These are phyloP conservation scores for Hypoxylon crocopeplum DNA, from an alignment of 495 filamentous ascomycete genomes.

Conservation along the genomic window DNA sequence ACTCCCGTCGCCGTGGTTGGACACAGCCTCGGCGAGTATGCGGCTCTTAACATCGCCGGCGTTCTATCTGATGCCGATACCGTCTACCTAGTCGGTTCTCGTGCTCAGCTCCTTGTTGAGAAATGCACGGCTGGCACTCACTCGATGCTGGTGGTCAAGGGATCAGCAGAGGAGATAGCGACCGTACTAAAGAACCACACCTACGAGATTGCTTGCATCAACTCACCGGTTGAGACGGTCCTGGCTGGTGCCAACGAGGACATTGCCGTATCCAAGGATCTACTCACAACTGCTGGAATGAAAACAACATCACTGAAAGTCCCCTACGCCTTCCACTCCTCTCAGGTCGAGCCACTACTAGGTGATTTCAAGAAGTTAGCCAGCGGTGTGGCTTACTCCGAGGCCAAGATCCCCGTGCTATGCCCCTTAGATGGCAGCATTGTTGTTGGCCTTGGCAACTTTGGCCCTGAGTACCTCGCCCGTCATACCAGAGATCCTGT, in stretches of 20 bases:
- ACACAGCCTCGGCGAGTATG: slow-evolving; percentile 77
- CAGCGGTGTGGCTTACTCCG: slow-evolving; percentile 55
- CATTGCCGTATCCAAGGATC: slow-evolving; percentile 50
- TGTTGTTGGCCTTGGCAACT: not conserved
- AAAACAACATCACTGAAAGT: slow-evolving; percentile 65
- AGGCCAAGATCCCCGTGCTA: slow-evolving; percentile 60
- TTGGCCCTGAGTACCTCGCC: not conserved
- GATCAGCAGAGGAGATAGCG: not conserved
- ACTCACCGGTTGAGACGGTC: slow-evolving; percentile 55
- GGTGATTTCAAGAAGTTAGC: slow-evolving; percentile 59
- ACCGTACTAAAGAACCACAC: not conserved
- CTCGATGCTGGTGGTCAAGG: slow-evolving; percentile 57
- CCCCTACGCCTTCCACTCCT: slow-evolving; percentile 73
- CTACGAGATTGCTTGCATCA: slow-evolving; percentile 55
- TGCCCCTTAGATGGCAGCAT: slow-evolving; percentile 48
- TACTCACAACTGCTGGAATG: slow-evolving; percentile 52
- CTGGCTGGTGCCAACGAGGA: slow-evolving; percentile 49
- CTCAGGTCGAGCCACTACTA: slow-evolving; percentile 70
- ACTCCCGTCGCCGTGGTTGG: slow-evolving; percentile 71
- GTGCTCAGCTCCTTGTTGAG: slow-evolving; percentile 62
- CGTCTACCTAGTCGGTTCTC: slow-evolving; percentile 69
- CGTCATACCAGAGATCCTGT: not conserved
- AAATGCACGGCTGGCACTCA: slow-evolving; percentile 67
- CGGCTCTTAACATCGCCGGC: slow-evolving; percentile 71
- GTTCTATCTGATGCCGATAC: slow-evolving; percentile 71